Evolutionary conservation across 2,329 filamentous ascomycete species (phyloP), one percentile per base, ranked within the genome.

Genomic region (Aspergillus floridensis): DNA sequence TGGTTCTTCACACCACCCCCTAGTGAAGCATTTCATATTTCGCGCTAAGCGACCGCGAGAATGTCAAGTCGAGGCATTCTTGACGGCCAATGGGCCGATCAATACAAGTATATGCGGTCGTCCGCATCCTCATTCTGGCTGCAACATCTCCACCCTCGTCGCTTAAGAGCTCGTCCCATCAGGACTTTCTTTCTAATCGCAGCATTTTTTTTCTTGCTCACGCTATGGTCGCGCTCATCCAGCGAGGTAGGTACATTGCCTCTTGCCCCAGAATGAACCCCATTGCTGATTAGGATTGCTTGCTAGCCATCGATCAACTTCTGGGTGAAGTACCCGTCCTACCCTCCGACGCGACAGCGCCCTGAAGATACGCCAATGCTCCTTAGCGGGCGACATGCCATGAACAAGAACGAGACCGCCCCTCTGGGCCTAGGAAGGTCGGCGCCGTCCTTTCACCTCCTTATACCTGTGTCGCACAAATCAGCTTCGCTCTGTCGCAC

Each of bases 401-500:
- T 70, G n/a, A 59, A 57, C 44, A 56, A 66, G 49, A 70, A 73
- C 62, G 65, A 67, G 35, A 71, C 66, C 16, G 65, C 75, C 19
- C 72, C 73, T 10, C 62, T 64, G 21, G 68, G 68, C 49, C 61
- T 74, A 6, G 66, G 71, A 48, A 76, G 77, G 52, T 63, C 66
- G 5, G 75, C 73, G 51, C 73, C 75, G 0, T 75, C 73, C 50
- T 83, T 87, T 62, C 84, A 87, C 68, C 78, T 87, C 41, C 69
- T 87, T 29, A 76, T 87, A 51, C 80, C 82, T 5, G 77, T 81
- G 5, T 75, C 76, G 41, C 73, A 75, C n/a, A 76, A 77, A 47
- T 81, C 79, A 38, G 65, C 77, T 19, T 77, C 80, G n/a, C 77
- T 86, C 46, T 87, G 85, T 75, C 83, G 83, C 64, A 81, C 83